Evolutionary conservation across 352 stramenopile species (phyloP).

Genomic region (Phytophthora tubulina): DNA sequence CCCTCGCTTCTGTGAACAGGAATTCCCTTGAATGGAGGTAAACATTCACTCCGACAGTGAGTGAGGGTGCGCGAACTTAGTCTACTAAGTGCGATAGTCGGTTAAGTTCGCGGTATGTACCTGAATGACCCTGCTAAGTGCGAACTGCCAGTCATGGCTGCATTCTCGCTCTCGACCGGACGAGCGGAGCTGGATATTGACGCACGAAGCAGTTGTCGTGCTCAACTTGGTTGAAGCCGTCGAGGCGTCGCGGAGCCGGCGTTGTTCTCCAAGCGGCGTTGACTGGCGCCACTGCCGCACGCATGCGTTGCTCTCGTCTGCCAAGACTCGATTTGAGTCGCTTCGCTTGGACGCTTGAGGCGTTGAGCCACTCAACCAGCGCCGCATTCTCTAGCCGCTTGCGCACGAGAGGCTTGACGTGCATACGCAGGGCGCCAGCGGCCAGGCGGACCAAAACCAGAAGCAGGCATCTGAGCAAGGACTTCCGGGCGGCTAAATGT

Average conservation of each 20-base stretch:
- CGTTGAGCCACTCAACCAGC: neutral
- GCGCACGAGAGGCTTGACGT: conserved; percentile 13
- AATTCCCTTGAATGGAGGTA: conserved; percentile 2
- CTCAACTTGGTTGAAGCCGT: conserved; percentile 12
- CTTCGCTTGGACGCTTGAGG: neutral
- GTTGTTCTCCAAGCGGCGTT: conserved; percentile 7
- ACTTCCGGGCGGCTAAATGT: neutral
- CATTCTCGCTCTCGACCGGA: neutral
- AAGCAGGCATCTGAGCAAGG: conserved; percentile 1
- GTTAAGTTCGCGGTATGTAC: neutral
- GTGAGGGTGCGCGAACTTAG: conserved; percentile 11
- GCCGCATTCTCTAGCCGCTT: conserved; percentile 23
- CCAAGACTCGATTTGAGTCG: neutral
- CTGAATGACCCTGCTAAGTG: neutral
- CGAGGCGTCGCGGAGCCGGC: conserved; percentile 6
- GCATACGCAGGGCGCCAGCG: conserved; percentile 24
- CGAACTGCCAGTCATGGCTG: conserved; percentile 13
- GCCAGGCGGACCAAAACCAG: conserved; percentile 14
- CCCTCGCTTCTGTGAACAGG: conserved; percentile 1
- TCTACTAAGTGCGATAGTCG: neutral
- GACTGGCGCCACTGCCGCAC: conserved; percentile 19
- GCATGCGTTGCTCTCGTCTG: conserved; percentile 20
- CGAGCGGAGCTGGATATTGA: conserved; percentile 15
- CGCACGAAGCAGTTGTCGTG: neutral
- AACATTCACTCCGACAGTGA: conserved; percentile 12